phyloP scores from a whole-genome alignment of 2,329 filamentous ascomycete species.

The Aspergillus eucalypticola region DNA sequence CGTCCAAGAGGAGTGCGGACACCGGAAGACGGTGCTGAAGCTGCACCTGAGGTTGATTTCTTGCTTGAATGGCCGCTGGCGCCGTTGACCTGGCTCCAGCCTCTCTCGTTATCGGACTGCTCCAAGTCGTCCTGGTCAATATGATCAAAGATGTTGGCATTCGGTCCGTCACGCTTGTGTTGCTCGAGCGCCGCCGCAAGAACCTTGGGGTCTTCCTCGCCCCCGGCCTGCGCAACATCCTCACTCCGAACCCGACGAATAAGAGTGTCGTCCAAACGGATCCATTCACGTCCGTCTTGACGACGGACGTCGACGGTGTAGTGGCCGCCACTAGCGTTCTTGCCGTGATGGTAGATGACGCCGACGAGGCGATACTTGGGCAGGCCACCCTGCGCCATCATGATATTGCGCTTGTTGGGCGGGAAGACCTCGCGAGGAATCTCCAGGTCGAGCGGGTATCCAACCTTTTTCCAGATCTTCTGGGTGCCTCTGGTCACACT shows the following conservation, averaged over 20 bases:
- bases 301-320: slow-evolving; percentile 97
- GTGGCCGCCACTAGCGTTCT: slow-evolving; percentile 92
- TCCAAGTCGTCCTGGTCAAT: slow-evolving; percentile 66
- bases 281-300: slow-evolving; percentile 94
- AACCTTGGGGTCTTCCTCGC: slow-evolving; percentile 73
- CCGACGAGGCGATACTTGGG: slow-evolving; percentile 84
- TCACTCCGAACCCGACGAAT: slow-evolving; percentile 82
- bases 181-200: slow-evolving; percentile 67
- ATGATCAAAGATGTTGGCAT: slow-evolving; percentile 73
- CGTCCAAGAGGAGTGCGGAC: slow-evolving; percentile 56
- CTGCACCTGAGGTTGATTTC: slow-evolving; percentile 69
- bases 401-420: slow-evolving; percentile 67
- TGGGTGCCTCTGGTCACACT: slow-evolving; percentile 77
- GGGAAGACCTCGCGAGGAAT: slow-evolving; percentile 89
- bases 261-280: slow-evolving; percentile 90
- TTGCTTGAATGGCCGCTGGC: slow-evolving; percentile 53
- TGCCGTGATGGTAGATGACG: slow-evolving; percentile 96
- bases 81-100: slow-evolving; percentile 85
- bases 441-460: slow-evolving; percentile 91
- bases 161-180: slow-evolving; percentile 58
- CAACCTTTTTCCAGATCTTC: slow-evolving; percentile 98
- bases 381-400: slow-evolving; percentile 66
- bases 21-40: slow-evolving; percentile 56
- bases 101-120: slow-evolving; percentile 62
- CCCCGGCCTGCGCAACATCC: slow-evolving; percentile 83